Base-by-base conservation (phyloP, 1,139 yeast genomes). In the Diutina rugosa region DNA sequence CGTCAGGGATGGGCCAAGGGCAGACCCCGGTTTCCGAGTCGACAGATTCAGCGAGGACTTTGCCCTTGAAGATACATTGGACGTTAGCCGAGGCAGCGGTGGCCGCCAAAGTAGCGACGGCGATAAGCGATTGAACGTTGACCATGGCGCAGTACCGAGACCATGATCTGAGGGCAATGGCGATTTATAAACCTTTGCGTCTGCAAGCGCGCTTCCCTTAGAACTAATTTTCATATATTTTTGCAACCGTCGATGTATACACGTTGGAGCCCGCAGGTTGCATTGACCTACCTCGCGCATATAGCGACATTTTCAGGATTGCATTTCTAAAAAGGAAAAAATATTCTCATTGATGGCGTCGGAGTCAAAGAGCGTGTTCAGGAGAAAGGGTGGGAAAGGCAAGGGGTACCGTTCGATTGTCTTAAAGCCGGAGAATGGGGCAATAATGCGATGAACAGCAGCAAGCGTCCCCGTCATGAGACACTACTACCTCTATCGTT, bases 21-120 rank as follows among this genome's bases (percentile, higher is more conserved):
- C 79, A 75, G 16, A 58, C 59, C 60, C 78, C 79, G 55, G 78
- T 71, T 59, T 69, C 77, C 59, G 69, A 69, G 67, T 73, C 78
- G 56, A 74, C 78, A 53, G 66, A 65, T 10, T 9, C 41, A 44
- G 72, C 72, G 44, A 68, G 69, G 53, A 63, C 57, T 52, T 56
- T 65, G 59, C 76, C 77, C 60, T 69, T 63, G 56, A 72, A 72
- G 56, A 67, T 61, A 69, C 79, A 75, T 56, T 70, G 74, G 56
- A 74, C 78, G 56, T 71, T 66, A 56, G 61, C 56, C 56, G 67
- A 63, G 55, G 61, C 58, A 52, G 64, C 60, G 55, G 60, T 61
- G 55, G 63, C 64, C 64, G 61, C 54, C 45, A 51, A 10, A 7
- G 32, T 26, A 12, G 46, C 54, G 16, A 38, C 41, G 30, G 44